A percentile compares a stretch with the other conserved stretches of the same genome.
Conservation (phyloP, 2,329 filamentous ascomycete species). For the Fusarium algeriense region DNA sequence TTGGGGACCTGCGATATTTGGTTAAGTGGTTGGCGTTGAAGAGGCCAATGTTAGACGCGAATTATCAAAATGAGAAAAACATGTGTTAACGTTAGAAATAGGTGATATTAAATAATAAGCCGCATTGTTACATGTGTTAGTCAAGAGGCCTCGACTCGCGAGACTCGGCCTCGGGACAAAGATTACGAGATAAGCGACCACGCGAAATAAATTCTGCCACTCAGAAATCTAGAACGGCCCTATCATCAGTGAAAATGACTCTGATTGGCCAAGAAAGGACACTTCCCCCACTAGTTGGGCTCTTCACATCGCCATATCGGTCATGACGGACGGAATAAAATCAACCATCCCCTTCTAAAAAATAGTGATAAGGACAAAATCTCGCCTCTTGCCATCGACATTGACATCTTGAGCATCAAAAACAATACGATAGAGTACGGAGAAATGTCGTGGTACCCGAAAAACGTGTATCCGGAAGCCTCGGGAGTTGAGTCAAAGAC, state of each 20-base stretch:
- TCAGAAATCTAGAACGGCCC: conserved; percentile 34
- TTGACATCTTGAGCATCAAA: conserved; percentile 8
- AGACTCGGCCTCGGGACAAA: conserved; percentile 5
- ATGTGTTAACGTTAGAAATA: not conserved
- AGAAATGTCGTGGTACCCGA: conserved; percentile 8
- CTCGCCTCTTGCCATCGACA: conserved; percentile 22
- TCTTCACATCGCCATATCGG: conserved; percentile 33
- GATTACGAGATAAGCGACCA: conserved; percentile 22
- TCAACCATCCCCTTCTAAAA: conserved; percentile 16
- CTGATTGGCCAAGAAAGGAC: conserved; percentile 13
- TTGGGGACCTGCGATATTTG: conserved; percentile 15
- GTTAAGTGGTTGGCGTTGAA: not conserved
- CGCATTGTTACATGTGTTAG: not conserved
- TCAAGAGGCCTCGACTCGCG: conserved; percentile 9
- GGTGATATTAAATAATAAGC: not conserved
- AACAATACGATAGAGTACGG: not conserved
- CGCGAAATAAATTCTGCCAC: conserved; percentile 4
- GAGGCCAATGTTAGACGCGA: not conserved
- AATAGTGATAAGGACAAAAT: conserved; percentile 12
- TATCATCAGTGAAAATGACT: not conserved
- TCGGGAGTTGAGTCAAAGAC: conserved; percentile 8
- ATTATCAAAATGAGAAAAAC: not conserved
- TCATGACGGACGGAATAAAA: conserved; percentile 26
- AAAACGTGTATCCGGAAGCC: not conserved
- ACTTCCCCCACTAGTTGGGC: conserved; percentile 18